phyloP scores from a whole-genome alignment of 2,329 filamentous ascomycete species.

The Stromatinia cepivora region DNA sequence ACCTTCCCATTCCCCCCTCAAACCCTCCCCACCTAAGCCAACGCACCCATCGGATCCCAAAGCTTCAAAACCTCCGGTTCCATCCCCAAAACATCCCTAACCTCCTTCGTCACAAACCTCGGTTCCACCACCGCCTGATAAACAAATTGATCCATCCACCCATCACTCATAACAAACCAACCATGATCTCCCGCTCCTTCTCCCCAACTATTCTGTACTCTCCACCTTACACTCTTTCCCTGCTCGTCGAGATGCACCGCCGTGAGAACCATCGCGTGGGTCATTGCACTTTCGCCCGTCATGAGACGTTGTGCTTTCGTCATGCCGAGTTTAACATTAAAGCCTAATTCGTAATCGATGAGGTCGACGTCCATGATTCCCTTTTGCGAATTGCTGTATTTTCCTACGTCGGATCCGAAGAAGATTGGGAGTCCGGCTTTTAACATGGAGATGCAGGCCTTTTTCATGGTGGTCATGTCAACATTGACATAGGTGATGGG shows the following conservation, averaged over 20 bases:
- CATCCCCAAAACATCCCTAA: slow-evolving; percentile 69
- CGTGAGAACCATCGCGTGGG: slow-evolving; percentile 89
- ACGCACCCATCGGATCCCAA: slow-evolving; percentile 78
- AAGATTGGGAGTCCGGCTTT: slow-evolving; percentile 78
- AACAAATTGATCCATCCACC: slow-evolving; percentile 77
- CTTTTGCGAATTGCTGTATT: slow-evolving; percentile 66
- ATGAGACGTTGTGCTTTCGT: slow-evolving; percentile 73
- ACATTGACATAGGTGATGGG: slow-evolving; percentile 83
- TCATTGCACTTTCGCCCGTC: slow-evolving; percentile 79
- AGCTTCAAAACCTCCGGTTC: slow-evolving; percentile 70
- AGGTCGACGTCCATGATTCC: slow-evolving; percentile 81
- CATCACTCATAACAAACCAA: slow-evolving; percentile 87
- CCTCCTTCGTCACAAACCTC: slow-evolving; percentile 61
- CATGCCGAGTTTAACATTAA: slow-evolving; percentile 73
- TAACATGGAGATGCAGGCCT: slow-evolving; percentile 74
- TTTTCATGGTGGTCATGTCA: slow-evolving; percentile 69
- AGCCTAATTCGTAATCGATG: slow-evolving; percentile 79
- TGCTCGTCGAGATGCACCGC: slow-evolving; percentile 74
- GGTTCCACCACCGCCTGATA: slow-evolving; percentile 86
- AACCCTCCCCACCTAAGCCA: slow-evolving; percentile 51
- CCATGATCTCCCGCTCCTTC: slow-evolving; percentile 68
- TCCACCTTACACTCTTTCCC: slow-evolving; percentile 71
- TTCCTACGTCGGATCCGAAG: slow-evolving; percentile 86
- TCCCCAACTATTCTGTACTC: slow-evolving; percentile 87
- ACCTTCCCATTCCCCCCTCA: background rate